Evolutionary conservation across 2,329 filamentous ascomycete species (phyloP), one percentile per base, ranked within the genome.

Genomic region (Fusarium incarnatum): DNA sequence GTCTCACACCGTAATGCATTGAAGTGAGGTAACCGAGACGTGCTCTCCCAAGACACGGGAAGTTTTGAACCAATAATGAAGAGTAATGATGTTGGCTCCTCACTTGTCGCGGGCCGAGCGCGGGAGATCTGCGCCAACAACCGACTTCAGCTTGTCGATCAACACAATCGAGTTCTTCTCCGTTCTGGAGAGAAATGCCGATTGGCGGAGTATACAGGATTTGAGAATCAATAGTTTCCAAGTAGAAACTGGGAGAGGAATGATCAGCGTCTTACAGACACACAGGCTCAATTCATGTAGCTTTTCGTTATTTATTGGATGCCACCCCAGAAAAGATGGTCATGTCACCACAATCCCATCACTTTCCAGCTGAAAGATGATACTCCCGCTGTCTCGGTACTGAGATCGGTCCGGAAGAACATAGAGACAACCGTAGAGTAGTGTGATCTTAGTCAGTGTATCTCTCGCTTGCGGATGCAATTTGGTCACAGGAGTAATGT

Each of bases 291-390:
- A 37, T n/a, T 11, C 0, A 37, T 37, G 34, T 37, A n/a, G 10
- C 18, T 11, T 37, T n/a, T n/a, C 18, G 34, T 37, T 10, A 37
- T n/a, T 37, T 4, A n/a, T 37, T 37, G 34, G 18, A n/a, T n/a
- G 5, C 2, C 2, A 34, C 32, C 16, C 32, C 32, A 18, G 16
- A 10, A 34, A 34, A n/a, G 34, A 37, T 0, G 3, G 11, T n/a
- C 9, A 6, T 6, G 0, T 5, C 5, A 37, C 34, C 18, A 37
- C 9, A 6, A 6, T 10, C n/a, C n/a, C n/a, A n/a, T n/a, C n/a
- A n/a, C n/a, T n/a, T n/a, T n/a, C n/a, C n/a, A n/a, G n/a, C n/a
- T n/a, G n/a, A n/a, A n/a, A n/a, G n/a, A n/a, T n/a, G n/a, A n/a
- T n/a, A n/a, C n/a, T n/a, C n/a, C n/a, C n/a, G n/a, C n/a, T n/a